Base-by-base conservation (phyloP, 371 early-diverging fungal species). In the Mucor piriformis region DNA sequence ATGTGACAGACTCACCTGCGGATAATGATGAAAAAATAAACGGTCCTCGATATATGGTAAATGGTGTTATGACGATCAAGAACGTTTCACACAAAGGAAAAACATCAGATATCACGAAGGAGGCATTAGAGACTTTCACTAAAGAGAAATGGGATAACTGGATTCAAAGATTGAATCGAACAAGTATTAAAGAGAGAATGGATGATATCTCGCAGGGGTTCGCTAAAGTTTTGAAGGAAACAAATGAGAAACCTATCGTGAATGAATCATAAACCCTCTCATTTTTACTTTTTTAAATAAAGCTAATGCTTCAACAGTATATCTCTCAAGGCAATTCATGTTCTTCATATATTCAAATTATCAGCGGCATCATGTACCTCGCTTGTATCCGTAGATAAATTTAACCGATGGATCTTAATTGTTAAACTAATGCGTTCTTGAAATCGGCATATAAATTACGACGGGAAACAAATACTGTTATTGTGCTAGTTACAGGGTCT, bases 131-230 rank as follows among this genome's bases (percentile, higher is more conserved):
- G 2, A 10, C 50, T 1, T 44, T 61, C 8, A 56, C 63, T 20
- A 32, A 56, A 18, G 47, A 55, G 1, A 54, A 38, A 60, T 77
- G 67, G 69, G 38, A 37, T 1, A 57, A 64, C 12, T 78, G 79
- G 79, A 37, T 67, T 16, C 44, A 20, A 15, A 42, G 72, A 6
- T 24, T 78, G 16, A 50, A 43, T 15, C 33, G 70, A 46, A 38
- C 61, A 3, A 70, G 69, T 35, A 25, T 78, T 4, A 66, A 59
- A 29, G 66, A 69, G 10, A 50, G 77, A 16, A 61, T 59, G 57
- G 55, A 67, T 35, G 63, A 63, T 20, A 61, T 64, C 0, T 12
- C 50, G 10, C 13, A 11, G 18, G 54, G 48, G 6, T 59, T 33
- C 29, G 29, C 49, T 6, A 40, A 54, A 8, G n/a, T 35, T 4